Evolutionary conservation across 2,329 filamentous ascomycete species (phyloP).

Genomic region (Neofusicoccum cordaticola): DNA sequence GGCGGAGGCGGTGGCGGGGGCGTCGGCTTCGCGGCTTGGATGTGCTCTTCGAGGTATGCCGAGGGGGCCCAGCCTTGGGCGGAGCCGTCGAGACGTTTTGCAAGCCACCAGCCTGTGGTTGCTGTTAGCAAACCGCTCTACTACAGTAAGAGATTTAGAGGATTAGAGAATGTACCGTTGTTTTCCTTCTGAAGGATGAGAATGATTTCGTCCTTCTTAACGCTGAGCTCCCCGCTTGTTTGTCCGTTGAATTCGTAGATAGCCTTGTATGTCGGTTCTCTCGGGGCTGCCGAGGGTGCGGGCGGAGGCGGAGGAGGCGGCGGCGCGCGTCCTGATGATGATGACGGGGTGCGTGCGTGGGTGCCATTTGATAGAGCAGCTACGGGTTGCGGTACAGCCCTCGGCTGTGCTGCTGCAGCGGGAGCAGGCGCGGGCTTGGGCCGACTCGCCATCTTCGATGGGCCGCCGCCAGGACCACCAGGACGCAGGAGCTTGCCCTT

Average conservation of each 20-base stretch:
- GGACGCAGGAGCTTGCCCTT: constrained; percentile 89
- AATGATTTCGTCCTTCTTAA: constrained; percentile 76
- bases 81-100: constrained; percentile 64
- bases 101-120: constrained; percentile 89
- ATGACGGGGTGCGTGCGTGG: constrained; percentile 41
- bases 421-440: constrained; percentile 29
- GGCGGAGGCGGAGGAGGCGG: constrained; percentile 64
- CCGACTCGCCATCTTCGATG: constrained; percentile 65
- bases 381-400: constrained; percentile 55
- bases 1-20: constrained; percentile 57
- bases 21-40: constrained; percentile 44
- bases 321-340: constrained; percentile 47
- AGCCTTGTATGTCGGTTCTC: constrained; percentile 80
- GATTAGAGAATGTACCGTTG: constrained; percentile 66
- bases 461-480: constrained; percentile 78
- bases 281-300: constrained; percentile 56
- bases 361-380: constrained; percentile 51
- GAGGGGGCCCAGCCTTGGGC: constrained; percentile 93
- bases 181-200: constrained; percentile 91
- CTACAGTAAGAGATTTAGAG: too few species aligned
- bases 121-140: too few species aligned
- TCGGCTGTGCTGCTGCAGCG: constrained; percentile 38
- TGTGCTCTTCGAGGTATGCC: constrained; percentile 87
- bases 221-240: constrained; percentile 78
- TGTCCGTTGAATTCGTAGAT: constrained; percentile 89